Percentiles rank a stretch among this genome's conserved stretches.
Evolutionary conservation across 495 filamentous ascomycete species (phyloP).

Genomic region (Patellaria atrata): DNA sequence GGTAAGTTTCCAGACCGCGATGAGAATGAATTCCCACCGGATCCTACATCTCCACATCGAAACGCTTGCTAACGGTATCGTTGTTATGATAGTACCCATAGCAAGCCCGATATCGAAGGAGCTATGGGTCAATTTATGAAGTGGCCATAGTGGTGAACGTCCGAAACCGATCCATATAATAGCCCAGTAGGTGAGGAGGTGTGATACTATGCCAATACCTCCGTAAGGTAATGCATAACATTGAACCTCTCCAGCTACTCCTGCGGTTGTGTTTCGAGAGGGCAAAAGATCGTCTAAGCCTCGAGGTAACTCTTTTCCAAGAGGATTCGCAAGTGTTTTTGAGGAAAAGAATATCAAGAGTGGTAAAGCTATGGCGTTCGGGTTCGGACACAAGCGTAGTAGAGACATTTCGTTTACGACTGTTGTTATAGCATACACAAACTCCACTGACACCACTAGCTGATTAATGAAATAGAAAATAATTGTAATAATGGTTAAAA

Average conservation of each 20-base stretch:
- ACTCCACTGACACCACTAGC: no score
- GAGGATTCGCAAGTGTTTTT: no score
- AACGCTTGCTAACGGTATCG: conserved; percentile 5
- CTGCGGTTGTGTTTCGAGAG: conserved; percentile 3
- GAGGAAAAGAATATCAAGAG: no score
- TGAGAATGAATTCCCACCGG: conserved; percentile 9
- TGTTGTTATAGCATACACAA: no score
- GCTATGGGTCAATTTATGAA: not conserved
- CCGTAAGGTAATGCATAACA: conserved; percentile 12
- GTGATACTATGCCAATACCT: conserved; percentile 7
- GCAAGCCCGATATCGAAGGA: conserved; percentile 5
- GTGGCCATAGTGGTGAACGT: conserved; percentile 5
- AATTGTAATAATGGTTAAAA: no score
- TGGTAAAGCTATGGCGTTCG: no score
- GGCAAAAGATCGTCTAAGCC: conserved; percentile 6
- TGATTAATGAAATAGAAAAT: no score
- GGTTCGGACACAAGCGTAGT: no score
- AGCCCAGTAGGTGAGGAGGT: conserved; percentile 13
- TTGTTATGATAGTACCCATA: conserved; percentile 1
- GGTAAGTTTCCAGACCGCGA: conserved; percentile 10
- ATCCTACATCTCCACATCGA: conserved; percentile 8
- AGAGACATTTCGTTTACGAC: no score
- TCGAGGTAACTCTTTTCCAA: no score
- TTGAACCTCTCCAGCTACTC: conserved; percentile 8
- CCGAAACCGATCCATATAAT: conserved; percentile 7